Evolutionary conservation across 352 stramenopile species (phyloP).

Genomic region (Phytophthora vignae): DNA sequence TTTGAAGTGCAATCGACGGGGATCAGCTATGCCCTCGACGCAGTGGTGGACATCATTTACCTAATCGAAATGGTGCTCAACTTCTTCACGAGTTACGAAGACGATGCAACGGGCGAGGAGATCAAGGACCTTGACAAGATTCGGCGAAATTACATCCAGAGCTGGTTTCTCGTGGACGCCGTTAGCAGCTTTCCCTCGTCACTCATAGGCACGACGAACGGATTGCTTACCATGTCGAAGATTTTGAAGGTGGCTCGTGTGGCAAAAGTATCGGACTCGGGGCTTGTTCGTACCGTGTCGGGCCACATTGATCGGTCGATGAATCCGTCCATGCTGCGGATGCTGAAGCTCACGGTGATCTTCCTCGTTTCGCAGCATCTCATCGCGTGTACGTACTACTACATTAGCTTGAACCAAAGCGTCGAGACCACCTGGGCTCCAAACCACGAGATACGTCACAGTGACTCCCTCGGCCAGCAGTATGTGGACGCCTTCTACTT

Average conservation of each 20-base stretch:
- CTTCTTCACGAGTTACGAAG: conserved; percentile 74
- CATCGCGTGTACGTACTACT: conserved; percentile 81
- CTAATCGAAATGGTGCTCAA: conserved; percentile 65
- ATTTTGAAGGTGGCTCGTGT: conserved; percentile 67
- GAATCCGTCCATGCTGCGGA: conserved; percentile 74
- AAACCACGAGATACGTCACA: conserved; percentile 34
- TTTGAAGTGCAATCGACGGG: conserved; percentile 49
- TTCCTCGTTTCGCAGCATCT: conserved; percentile 79
- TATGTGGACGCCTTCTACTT: conserved; percentile 74
- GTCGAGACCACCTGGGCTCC: conserved; percentile 58
- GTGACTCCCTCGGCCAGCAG: conserved; percentile 45
- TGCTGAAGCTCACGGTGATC: conserved; percentile 72
- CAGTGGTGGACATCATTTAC: conserved; percentile 64
- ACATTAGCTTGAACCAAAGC: conserved; percentile 53
- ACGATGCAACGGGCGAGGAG: conserved; percentile 67
- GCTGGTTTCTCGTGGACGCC: conserved; percentile 62
- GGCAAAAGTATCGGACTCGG: conserved; percentile 60
- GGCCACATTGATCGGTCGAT: conserved; percentile 66
- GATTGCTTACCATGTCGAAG: conserved; percentile 53
- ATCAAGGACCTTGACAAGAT: conserved; percentile 67
- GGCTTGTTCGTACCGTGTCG: conserved; percentile 57
- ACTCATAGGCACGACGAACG: conserved; percentile 41
- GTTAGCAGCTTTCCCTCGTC: conserved; percentile 64
- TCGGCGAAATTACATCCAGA: conserved; percentile 60
- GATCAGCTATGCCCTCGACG: conserved; percentile 49